Conservation (phyloP, 2,329 filamentous ascomycete species). For the Pezicula carpinea region DNA sequence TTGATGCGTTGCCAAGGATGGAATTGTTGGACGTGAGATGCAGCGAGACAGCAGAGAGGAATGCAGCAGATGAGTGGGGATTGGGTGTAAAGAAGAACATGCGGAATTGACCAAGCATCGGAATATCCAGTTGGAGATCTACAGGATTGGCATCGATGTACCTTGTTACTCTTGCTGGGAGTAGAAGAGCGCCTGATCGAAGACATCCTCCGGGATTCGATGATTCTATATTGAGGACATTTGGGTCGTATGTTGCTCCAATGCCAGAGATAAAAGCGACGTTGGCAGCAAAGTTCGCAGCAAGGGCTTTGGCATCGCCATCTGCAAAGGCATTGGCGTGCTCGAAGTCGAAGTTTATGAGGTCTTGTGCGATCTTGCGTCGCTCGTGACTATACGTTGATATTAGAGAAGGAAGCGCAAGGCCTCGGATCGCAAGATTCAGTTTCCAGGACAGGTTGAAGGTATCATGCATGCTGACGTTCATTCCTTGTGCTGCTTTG, state of each 20-base stretch:
- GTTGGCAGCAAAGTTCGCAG: conserved; percentile 65
- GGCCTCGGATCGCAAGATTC: conserved; percentile 42
- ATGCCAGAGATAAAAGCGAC: conserved; percentile 70
- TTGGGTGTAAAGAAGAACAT: conserved; percentile 68
- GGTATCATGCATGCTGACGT: conserved; percentile 53
- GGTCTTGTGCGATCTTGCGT: conserved; percentile 55
- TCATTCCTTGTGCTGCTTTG: conserved; percentile 59
- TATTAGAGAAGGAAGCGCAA: conserved; percentile 50
- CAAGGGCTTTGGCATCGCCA: conserved; percentile 58
- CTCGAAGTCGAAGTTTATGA: conserved; percentile 60
- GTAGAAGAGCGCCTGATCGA: conserved; percentile 37
- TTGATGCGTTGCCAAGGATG: conserved; percentile 55
- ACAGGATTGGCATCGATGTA: conserved; percentile 76
- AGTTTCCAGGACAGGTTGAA: conserved; percentile 61
- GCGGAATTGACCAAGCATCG: conserved; percentile 71
- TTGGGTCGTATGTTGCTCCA: conserved; percentile 61
- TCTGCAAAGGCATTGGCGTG: conserved; percentile 54
- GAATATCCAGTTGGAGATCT: conserved; percentile 73
- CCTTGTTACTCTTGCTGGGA: conserved; percentile 65
- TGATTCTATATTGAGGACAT: conserved; percentile 54
- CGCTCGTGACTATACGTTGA: conserved; percentile 60
- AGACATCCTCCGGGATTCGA: conserved; percentile 43
- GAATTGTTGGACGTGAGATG: conserved; percentile 46
- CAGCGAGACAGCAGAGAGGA: conserved; percentile 55
- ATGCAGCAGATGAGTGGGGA: conserved; percentile 48